Percentiles rank a stretch among this genome's conserved stretches.
These are phyloP conservation scores for Phtheirospermum japonicum DNA, from an alignment of 257 asterid genomes.

Conservation along the genomic window DNA sequence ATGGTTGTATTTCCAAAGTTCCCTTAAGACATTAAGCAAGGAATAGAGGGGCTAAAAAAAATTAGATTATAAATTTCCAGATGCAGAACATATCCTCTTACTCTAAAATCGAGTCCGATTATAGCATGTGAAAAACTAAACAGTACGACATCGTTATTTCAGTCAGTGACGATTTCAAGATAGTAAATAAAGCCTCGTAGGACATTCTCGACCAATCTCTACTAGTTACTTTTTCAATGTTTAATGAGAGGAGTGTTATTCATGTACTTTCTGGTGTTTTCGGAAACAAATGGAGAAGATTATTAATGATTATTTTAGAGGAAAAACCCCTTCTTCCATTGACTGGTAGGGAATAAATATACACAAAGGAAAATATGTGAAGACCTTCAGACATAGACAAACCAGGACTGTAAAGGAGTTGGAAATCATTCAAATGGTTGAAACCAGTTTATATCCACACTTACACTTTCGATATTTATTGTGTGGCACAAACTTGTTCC, in stretches of 20 bases:
- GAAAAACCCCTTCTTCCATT: not conserved
- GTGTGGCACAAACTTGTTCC: too few species aligned
- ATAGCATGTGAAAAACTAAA: not conserved
- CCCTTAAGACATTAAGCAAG: not conserved
- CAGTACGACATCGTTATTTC: slow-evolving; percentile 3
- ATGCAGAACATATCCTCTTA: not conserved
- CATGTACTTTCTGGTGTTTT: not conserved
- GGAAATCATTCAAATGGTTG: too few species aligned
- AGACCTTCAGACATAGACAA: not conserved
- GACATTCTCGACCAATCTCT: not conserved
- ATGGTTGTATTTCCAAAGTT: not conserved
- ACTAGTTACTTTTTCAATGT: not conserved
- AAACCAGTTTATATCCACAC: too few species aligned
- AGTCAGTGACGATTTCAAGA: not conserved
- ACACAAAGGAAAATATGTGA: not conserved
- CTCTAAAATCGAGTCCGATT: slow-evolving; percentile 8
- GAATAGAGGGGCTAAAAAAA: not conserved
- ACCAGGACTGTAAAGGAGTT: too few species aligned
- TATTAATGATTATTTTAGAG: not conserved
- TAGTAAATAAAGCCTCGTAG: too few species aligned
- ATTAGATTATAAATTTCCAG: not conserved
- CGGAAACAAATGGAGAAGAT: not conserved
- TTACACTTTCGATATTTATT: too few species aligned
- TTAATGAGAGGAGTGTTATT: not conserved
- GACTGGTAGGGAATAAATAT: too few species aligned